Base-by-base conservation (phyloP, 306 rosid genomes). In the Vachellia collinsii region DNA sequence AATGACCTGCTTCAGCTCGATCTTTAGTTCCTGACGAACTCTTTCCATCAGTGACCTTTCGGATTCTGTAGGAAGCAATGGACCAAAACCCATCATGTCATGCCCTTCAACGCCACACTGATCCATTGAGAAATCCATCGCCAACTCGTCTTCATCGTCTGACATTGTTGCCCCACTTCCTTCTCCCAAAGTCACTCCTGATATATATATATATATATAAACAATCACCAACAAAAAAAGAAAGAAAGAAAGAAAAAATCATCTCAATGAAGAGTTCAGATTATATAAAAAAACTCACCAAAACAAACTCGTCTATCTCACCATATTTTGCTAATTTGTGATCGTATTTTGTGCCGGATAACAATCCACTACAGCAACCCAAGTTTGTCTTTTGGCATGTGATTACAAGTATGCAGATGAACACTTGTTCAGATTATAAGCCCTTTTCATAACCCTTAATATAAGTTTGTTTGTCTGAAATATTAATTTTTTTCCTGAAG, bases 141-240 rank as follows among this genome's bases (percentile, higher is more conserved):
- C 96, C 80, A 90, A 7, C 0, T 95, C 99, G 36, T 95, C 98
- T 48, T 95, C 99, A 73, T 95, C 99, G 44, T 95, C 99, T 9
- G 99, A 95, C 99, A 95, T 95, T 61, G 99, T 90, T 39, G 96
- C 98, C 9, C 99, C 99, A 12, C 84, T 89, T 54, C 98, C 99
- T 87, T 93, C 99, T 22, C 97, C 98, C 58, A 93, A 76, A 78
- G 91, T 91, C 44, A 90, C 96, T 87, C 99, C 98, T 93, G 82
- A 29, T 29, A 29, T 29, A n/a, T n/a, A n/a, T n/a, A 70, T 43
- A 38, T 71, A 72, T 38, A 70, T 44, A 38, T 43, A 47, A 44
- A 8, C 72, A 4, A 41, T 8, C 3, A 67, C 25, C 34, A 29
- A 29, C 34, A 29, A 29, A 29, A 29, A 29, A 29, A 29, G n/a